Evolutionary conservation across 2,329 filamentous ascomycete species (phyloP).

Genomic region (Leptographium lundbergii): DNA sequence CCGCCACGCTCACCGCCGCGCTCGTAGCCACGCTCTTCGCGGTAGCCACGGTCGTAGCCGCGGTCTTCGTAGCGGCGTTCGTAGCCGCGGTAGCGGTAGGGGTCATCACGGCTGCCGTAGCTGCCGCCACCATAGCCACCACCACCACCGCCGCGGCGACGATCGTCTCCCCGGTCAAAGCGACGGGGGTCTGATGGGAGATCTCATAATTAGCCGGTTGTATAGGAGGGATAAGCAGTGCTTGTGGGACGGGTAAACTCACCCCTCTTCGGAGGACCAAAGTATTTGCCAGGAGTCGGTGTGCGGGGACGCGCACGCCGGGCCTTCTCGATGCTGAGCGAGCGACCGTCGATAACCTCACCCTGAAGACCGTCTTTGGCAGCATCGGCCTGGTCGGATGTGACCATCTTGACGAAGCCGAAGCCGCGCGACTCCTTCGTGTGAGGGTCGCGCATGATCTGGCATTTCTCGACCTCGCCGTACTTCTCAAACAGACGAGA

Average conservation of each 20-base stretch:
- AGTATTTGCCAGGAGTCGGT: slow-evolving; percentile 97
- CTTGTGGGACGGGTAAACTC: slow-evolving; percentile 31
- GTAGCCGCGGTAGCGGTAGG: slow-evolving; percentile 22
- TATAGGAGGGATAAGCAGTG: background rate
- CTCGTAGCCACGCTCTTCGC: slow-evolving; percentile 32
- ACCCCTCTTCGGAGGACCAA: slow-evolving; percentile 96
- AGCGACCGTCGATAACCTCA: slow-evolving; percentile 88
- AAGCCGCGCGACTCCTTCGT: slow-evolving; percentile 98
- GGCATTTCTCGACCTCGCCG: slow-evolving; percentile 96
- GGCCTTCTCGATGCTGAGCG: slow-evolving; percentile 96
- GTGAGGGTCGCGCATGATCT: slow-evolving; percentile 98
- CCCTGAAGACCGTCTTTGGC: slow-evolving; percentile 94
- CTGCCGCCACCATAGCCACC: slow-evolving; percentile 39
- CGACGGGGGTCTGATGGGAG: slow-evolving; percentile 18
- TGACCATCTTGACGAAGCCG: slow-evolving; percentile 98
- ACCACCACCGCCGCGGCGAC: slow-evolving; percentile 41
- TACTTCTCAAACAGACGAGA: slow-evolving; percentile 97
- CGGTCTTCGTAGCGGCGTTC: slow-evolving; percentile 18
- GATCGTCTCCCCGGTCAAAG: slow-evolving; percentile 51
- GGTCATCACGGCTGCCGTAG: slow-evolving; percentile 27
- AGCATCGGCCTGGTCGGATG: slow-evolving; percentile 86
- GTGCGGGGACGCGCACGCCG: slow-evolving; percentile 89
- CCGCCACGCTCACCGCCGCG: slow-evolving; percentile 26
- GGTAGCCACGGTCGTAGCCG: slow-evolving; percentile 29
- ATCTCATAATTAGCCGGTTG: too few species aligned